Conservation (phyloP, 2,329 filamentous ascomycete genomes). For the Colletotrichum sp. region DNA sequence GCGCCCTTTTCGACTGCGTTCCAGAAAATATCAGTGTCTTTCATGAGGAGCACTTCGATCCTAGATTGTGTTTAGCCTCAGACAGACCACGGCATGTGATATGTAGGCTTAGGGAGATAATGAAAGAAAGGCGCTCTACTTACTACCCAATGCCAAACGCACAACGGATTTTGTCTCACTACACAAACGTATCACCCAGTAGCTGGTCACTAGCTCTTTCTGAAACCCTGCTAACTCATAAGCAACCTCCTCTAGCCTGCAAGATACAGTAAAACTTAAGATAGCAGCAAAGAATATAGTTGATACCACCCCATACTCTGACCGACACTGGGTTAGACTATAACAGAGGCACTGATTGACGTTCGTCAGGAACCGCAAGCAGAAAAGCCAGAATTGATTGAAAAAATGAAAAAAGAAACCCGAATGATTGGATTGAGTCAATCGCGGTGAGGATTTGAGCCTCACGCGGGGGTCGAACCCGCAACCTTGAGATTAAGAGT, state of each 20-base stretch:
- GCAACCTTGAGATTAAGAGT: slow-evolving; percentile 56
- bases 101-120: neutral
- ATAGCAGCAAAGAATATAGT: neutral
- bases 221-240: neutral
- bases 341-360: neutral
- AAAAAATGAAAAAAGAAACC: neutral
- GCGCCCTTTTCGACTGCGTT: neutral
- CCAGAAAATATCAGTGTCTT: neutral
- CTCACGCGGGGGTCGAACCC: slow-evolving; percentile 27
- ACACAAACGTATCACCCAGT: neutral
- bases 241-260: neutral
- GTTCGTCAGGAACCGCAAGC: neutral
- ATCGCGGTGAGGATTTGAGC: slow-evolving; percentile 17
- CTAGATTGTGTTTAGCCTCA: neutral
- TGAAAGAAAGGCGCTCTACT: neutral
- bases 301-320: fast-evolving
- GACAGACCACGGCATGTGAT: neutral
- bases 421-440: neutral
- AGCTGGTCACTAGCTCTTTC: neutral
- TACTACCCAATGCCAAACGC: neutral
- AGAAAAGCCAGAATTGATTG: neutral
- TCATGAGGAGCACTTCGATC: neutral
- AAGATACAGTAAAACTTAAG: neutral
- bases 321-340: neutral
- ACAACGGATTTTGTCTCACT: neutral